A percentile compares a stretch with the other conserved stretches of the same genome.
Evolutionary conservation across 129 eudicot genomes (phyloP).

Genomic region (Flaveria brownii): DNA sequence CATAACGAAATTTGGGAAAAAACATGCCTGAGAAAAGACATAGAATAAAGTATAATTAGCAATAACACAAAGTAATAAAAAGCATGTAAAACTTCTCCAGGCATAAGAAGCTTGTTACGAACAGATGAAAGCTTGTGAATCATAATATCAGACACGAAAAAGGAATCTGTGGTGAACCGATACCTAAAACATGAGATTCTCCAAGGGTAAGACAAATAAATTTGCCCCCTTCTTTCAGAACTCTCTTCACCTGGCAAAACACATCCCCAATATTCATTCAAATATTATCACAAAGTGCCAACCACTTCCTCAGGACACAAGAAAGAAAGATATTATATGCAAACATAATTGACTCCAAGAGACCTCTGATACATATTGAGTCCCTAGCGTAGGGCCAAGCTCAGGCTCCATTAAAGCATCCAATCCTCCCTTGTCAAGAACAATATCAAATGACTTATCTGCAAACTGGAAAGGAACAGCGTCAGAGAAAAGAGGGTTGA

Average conservation of each 20-base stretch:
- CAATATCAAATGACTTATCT: conserved; percentile 64
- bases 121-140: neutral
- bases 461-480: conserved; percentile 59
- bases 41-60: conserved; percentile 4
- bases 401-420: conserved; percentile 98
- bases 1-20: conserved; percentile 77
- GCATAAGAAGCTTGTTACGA: neutral
- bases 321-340: neutral
- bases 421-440: conserved; percentile 91
- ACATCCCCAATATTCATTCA: conserved; percentile 29
- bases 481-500: conserved; percentile 19
- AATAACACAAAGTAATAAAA: conserved; percentile 19
- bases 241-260: conserved; percentile 78
- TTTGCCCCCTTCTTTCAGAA: conserved; percentile 72
- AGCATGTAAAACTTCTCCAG: conserved; percentile 9
- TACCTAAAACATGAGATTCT: conserved; percentile 94
- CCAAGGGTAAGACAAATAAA: conserved; percentile 88
- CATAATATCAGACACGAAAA: conserved; percentile 2
- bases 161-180: conserved; percentile 5
- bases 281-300: conserved; percentile 3
- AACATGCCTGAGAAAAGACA: conserved; percentile 51
- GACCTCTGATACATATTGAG: conserved; percentile 82
- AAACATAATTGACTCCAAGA: conserved; percentile 27
- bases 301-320: conserved; percentile 1
- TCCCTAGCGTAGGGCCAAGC: conserved; percentile 76